Percentiles rank a stretch among this genome's conserved stretches.
Conservation (phyloP, 345 rosid genomes). For the Nasturtium officinale region DNA sequence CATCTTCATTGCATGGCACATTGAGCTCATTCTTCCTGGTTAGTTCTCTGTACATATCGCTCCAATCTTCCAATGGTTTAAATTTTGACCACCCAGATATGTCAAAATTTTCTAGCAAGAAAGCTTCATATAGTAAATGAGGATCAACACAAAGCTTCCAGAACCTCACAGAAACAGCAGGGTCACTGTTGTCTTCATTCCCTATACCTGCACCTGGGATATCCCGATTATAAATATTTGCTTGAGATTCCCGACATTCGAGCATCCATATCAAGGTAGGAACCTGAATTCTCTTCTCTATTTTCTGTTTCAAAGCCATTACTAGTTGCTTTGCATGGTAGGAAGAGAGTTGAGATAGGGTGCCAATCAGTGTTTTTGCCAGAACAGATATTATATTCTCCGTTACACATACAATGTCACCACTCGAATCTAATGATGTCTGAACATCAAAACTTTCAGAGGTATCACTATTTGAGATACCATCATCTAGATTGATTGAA, state of each 20-base stretch:
- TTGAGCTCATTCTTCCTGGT: constrained; percentile 42
- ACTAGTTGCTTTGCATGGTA: constrained; percentile 65
- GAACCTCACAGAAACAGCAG: constrained; percentile 46
- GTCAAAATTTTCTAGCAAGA: constrained; percentile 58
- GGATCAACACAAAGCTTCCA: constrained; percentile 76
- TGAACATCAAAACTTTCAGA: constrained; percentile 39
- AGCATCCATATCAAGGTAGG: constrained; percentile 67
- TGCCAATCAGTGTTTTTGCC: constrained; percentile 50
- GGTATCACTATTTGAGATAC: constrained; percentile 43
- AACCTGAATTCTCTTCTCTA: constrained; percentile 54
- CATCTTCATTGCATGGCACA: constrained; percentile 44
- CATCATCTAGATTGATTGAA: constrained; percentile 48
- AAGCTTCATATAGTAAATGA: constrained; percentile 59
- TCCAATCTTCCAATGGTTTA: constrained; percentile 61
- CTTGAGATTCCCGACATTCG: constrained; percentile 50
- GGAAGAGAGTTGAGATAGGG: constrained; percentile 66
- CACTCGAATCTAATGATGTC: constrained; percentile 46
- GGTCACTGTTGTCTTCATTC: constrained; percentile 46
- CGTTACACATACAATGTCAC: constrained; percentile 33
- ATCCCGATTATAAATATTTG: constrained; percentile 44
- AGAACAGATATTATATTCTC: constrained; percentile 52
- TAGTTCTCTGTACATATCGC: constrained; percentile 49
- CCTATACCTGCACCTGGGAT: constrained; percentile 43
- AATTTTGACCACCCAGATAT: constrained; percentile 48
- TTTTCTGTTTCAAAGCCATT: constrained; percentile 53